These are phyloP conservation scores for Coemansia reversa DNA, from an alignment of 192 early-diverging fungal genomes.

Conservation along the genomic window DNA sequence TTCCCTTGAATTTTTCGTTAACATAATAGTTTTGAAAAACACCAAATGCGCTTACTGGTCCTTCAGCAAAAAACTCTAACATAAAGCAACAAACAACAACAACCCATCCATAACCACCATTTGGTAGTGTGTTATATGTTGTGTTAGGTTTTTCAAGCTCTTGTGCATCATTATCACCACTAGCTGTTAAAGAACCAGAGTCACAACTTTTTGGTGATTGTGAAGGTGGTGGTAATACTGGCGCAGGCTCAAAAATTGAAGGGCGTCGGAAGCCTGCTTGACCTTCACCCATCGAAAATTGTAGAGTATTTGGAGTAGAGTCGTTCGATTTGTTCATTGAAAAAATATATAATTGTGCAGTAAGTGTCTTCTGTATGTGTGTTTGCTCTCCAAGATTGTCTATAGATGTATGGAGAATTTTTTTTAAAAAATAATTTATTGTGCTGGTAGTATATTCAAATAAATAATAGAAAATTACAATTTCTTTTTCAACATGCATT, in stretches of 20 bases:
- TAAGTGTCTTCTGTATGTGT: neutral
- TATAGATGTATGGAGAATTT: neutral
- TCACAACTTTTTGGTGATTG: constrained; percentile 12
- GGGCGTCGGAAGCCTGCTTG: constrained; percentile 5
- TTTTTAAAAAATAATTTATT: neutral
- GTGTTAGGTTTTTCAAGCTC: constrained; percentile 15
- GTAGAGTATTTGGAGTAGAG: neutral
- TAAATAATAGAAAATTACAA: neutral
- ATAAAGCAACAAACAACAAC: constrained; percentile 52
- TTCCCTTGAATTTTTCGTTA: constrained; percentile 46
- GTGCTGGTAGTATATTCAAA: neutral
- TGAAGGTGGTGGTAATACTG: neutral
- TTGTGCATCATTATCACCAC: constrained; percentile 6
- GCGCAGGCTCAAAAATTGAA: constrained; percentile 6
- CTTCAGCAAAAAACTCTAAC: constrained; percentile 51
- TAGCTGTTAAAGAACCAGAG: constrained; percentile 26
- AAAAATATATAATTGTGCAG: neutral
- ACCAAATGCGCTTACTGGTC: constrained; percentile 54
- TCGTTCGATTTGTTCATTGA: neutral
- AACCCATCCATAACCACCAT: constrained; percentile 55
- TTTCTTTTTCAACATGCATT: neutral
- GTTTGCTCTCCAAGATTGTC: neutral
- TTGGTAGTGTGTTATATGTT: constrained; percentile 27
- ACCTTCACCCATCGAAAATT: neutral
- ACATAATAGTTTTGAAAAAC: constrained; percentile 54